Evolutionary conservation across 805 yeast genomes (phyloP).

Genomic region (Nakazawaea wickerhamii): DNA sequence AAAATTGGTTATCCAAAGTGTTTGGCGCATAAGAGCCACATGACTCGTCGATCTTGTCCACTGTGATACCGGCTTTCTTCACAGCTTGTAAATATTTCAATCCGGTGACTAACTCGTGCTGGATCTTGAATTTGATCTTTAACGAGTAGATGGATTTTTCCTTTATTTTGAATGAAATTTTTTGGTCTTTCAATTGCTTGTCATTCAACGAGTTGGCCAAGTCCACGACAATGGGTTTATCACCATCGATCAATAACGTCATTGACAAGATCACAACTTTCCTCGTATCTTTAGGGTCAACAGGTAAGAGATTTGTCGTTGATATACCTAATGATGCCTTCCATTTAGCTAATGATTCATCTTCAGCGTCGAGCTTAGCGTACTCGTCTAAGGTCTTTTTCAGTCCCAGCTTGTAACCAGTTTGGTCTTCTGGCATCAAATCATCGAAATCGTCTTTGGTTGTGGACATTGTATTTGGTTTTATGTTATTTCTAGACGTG

Average conservation of each 20-base stretch:
- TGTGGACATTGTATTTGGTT: conserved; percentile 7
- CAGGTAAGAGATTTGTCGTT: conserved; percentile 49
- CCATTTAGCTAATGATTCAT: conserved; percentile 88
- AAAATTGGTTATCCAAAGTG: conserved; percentile 73
- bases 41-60: conserved; percentile 82
- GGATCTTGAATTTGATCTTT: conserved; percentile 73
- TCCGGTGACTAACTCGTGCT: conserved; percentile 89
- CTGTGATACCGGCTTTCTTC: conserved; percentile 82
- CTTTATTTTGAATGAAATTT: conserved; percentile 67
- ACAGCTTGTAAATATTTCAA: conserved; percentile 79
- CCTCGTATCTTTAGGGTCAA: conserved; percentile 65
- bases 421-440: conserved; percentile 54
- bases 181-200: conserved; percentile 42
- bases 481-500: neutral
- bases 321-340: conserved; percentile 79
- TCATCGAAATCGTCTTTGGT: conserved; percentile 38
- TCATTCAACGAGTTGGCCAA: conserved; percentile 58
- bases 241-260: conserved; percentile 64
- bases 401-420: conserved; percentile 59
- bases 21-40: conserved; percentile 90
- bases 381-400: conserved; percentile 83
- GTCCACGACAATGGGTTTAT: conserved; percentile 62
- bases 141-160: conserved; percentile 73
- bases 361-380: conserved; percentile 78
- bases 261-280: conserved; percentile 76